Evolutionary conservation across 805 yeast genomes (phyloP).

Genomic region (Candida yuanshanica): DNA sequence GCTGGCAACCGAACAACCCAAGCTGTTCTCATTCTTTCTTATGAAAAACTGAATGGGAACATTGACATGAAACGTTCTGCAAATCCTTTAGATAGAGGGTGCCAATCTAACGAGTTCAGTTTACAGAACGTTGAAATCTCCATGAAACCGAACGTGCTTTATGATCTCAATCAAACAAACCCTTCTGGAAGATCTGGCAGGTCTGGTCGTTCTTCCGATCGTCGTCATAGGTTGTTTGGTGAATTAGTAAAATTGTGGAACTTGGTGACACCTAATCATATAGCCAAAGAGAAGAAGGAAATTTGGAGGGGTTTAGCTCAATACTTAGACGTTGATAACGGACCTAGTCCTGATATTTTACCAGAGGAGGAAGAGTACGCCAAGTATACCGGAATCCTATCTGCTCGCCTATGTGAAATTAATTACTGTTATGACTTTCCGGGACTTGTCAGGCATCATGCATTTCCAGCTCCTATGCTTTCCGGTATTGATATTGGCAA

Average conservation of each 20-base stretch:
- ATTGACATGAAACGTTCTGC: slow-evolving; percentile 50
- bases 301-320: slow-evolving; percentile 75
- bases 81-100: slow-evolving; percentile 51
- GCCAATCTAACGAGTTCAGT: slow-evolving; percentile 38
- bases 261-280: not conserved
- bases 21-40: slow-evolving; percentile 60
- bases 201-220: not conserved
- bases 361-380: slow-evolving; percentile 69
- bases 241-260: slow-evolving; percentile 4
- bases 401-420: slow-evolving; percentile 49
- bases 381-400: slow-evolving; percentile 63
- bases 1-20: slow-evolving; percentile 79
- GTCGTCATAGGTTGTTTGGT: slow-evolving; percentile 4
- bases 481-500: slow-evolving; percentile 55
- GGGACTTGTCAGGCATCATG: slow-evolving; percentile 41
- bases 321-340: slow-evolving; percentile 43
- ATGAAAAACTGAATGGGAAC: slow-evolving; percentile 45
- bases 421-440: slow-evolving; percentile 68
- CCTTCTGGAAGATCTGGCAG: not conserved
- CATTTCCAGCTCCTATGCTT: slow-evolving; percentile 24
- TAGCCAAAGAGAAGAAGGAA: slow-evolving; percentile 8
- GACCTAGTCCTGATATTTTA: slow-evolving; percentile 27
- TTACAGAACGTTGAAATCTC: slow-evolving; percentile 51
- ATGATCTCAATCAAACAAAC: slow-evolving; percentile 27
- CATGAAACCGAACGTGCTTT: slow-evolving; percentile 68